Base-by-base conservation (phyloP, 2,329 filamentous ascomycete species). In the Colletotrichum sp. region DNA sequence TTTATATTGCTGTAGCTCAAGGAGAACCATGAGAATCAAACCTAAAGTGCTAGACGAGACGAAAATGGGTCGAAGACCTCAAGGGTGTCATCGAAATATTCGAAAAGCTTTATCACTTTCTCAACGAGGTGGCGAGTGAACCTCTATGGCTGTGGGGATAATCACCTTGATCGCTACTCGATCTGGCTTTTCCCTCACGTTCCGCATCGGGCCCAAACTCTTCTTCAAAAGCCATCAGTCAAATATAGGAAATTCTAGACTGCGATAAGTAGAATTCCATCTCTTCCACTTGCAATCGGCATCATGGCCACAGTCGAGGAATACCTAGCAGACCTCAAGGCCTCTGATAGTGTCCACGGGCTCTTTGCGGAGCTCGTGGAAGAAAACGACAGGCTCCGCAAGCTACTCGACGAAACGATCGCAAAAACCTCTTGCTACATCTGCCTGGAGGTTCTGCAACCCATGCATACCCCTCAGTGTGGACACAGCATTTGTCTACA, bases 181-280 rank as follows among this genome's bases (percentile, higher is more conserved):
- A 21, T 52, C 44, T 52, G 3, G n/a, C 6, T 52, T 52, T 52
- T 24, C 39, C 39, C n/a, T 7, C 44, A 21, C 44, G n/a, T 21
- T 3, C 4, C n/a, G 6, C 44, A 52, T 52, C 44, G n/a, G 4
- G n/a, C 7, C 2, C 12, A 24, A 1, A 7, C 3, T 5, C 1
- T 12, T n/a, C 18, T n/a, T 49, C 39, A 49, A 49, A 6, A 44
- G 36, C 8, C 16, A 5, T 3, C 16, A 10, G 1, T 44, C 39
- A 49, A n/a, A n/a, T 3, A 49, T 49, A 12, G 5, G 9, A n/a
- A 12, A 49, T n/a, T n/a, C 6, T 6, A n/a, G 39, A 49, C 5
- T n/a, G 18, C 18, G 39, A 1, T 6, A n/a, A 18, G 6, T 12
- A n/a, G 5, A 10, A 4, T 49, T n/a, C 3, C 9, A 49, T n/a